Evolutionary conservation across 1,284 basidiomycete genomes (phyloP).

Genomic region (Ganoderma leucocontextum): DNA sequence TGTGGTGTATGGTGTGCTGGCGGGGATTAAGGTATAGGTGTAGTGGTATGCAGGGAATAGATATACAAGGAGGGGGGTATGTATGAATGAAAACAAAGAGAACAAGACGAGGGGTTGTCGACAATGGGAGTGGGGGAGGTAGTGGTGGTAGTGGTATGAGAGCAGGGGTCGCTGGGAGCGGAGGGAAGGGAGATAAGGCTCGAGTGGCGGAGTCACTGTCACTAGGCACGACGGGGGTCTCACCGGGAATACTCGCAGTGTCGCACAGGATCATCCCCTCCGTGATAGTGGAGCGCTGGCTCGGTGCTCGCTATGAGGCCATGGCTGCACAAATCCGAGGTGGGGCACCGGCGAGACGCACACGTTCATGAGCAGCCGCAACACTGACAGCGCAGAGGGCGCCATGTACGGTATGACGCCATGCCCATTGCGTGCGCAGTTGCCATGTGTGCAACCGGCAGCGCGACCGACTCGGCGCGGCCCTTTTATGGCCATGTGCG

Average conservation of each 20-base stretch:
- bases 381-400: neutral
- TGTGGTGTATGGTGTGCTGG: slow-evolving; percentile 17
- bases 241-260: slow-evolving; percentile 14
- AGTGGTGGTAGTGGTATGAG: slow-evolving; percentile 24
- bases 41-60: slow-evolving; percentile 8
- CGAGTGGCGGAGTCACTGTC: slow-evolving; percentile 8
- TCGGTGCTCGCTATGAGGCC: slow-evolving; percentile 7
- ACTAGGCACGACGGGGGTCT: slow-evolving; percentile 17
- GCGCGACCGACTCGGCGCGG: slow-evolving; percentile 8
- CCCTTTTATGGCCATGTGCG: slow-evolving; percentile 11
- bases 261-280: slow-evolving; percentile 28
- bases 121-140: slow-evolving; percentile 15
- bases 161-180: slow-evolving; percentile 14
- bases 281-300: slow-evolving; percentile 31
- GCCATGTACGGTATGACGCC: slow-evolving; percentile 15
- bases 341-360: slow-evolving; percentile 9
- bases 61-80: neutral
- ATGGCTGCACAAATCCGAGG: slow-evolving; percentile 3
- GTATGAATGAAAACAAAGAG: slow-evolving; percentile 6
- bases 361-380: slow-evolving; percentile 15
- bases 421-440: slow-evolving; percentile 8
- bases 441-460: slow-evolving; percentile 3
- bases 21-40: slow-evolving; percentile 5
- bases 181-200: slow-evolving; percentile 26
- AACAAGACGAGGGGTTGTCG: slow-evolving; percentile 14